Base-by-base conservation (phyloP, 1,284 basidiomycete species). In the Ganoderma multipileum region DNA sequence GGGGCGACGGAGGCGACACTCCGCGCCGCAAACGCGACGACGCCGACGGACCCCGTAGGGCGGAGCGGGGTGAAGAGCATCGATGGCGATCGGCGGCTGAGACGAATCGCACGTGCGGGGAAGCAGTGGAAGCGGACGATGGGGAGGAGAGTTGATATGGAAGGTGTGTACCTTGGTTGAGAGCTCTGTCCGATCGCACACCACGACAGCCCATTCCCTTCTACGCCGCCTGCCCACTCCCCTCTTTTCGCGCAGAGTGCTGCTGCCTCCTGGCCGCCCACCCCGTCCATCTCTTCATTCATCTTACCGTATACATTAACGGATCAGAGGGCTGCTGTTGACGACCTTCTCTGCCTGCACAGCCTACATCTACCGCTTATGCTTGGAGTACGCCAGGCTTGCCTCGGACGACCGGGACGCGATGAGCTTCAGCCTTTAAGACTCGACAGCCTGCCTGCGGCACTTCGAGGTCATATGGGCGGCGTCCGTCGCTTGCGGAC, bases 281-380 rank as follows among this genome's bases (percentile, higher is more conserved):
- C 62, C 33, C 59, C 67, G 61, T 63, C 61, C 62, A 60, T 41
- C 63, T 39, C 38, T 67, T 65, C 54, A 64, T 65, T 50, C 30
- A 9, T 50, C 36, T 41, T 54, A 54, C 55, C 7, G 2, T 50
- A 26, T 36, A 3, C 33, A 36, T 58, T 60, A 41, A 60, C 58
- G 58, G 58, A 60, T 60, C 58, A 41, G 38, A 60, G 58, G 20
- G 30, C 54, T 38, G 59, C 54, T 66, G 67, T 68, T 75, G 52
- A 65, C 42, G 33, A n/a, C 44, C 66, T 61, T 72, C 36, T 68
- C 68, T 44, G 63, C 66, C 67, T 70, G n/a, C 71, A 69, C 76
- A 93, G 91, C 87, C 33, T 94, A 97, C 79, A 89, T 97, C n/a
- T 97, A 95, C 79, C 85, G 95, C 68, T 82, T 98, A 20, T 93